These are phyloP conservation scores for Oidiodendron maius DNA, from an alignment of 495 filamentous ascomycete species.

Conservation along the genomic window DNA sequence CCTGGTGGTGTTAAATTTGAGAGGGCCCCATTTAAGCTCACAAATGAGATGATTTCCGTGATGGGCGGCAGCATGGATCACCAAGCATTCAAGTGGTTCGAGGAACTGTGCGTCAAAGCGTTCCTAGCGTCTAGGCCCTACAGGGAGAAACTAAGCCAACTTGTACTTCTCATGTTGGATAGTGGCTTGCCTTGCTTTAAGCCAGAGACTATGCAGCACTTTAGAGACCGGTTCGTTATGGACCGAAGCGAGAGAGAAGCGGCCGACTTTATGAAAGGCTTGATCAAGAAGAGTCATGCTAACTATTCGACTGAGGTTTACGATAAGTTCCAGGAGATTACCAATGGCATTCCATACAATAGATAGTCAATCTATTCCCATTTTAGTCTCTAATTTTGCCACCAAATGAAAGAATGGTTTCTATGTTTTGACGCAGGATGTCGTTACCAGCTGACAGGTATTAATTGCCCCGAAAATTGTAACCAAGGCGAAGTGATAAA, in stretches of 20 bases:
- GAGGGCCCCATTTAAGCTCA: conserved; percentile 96
- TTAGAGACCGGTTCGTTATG: conserved; percentile 87
- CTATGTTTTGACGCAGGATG: too few relatives aligned
- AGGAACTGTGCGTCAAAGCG: conserved; percentile 90
- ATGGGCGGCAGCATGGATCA: conserved; percentile 86
- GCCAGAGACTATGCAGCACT: conserved; percentile 86
- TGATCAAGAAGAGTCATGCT: conserved; percentile 81
- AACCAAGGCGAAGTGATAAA: too few relatives aligned
- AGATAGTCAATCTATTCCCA: too few relatives aligned
- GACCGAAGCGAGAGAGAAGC: conserved; percentile 93
- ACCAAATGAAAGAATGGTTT: too few relatives aligned
- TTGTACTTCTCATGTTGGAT: conserved; percentile 92
- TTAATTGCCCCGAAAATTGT: too few relatives aligned
- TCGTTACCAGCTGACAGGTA: too few relatives aligned
- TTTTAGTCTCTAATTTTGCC: too few relatives aligned
- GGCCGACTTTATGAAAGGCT: conserved; percentile 84
- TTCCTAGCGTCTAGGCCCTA: conserved; percentile 90
- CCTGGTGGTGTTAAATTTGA: conserved; percentile 96
- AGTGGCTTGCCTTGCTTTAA: conserved; percentile 98
- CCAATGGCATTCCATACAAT: conserved; percentile 91
- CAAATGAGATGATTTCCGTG: conserved; percentile 93
- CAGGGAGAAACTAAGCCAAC: conserved; percentile 76
- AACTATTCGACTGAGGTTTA: conserved; percentile 89
- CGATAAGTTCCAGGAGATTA: conserved; percentile 93
- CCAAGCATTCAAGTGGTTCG: conserved; percentile 91